Base-by-base conservation (phyloP, 2,329 filamentous ascomycete genomes). In the Pyrenophora seminiperda region DNA sequence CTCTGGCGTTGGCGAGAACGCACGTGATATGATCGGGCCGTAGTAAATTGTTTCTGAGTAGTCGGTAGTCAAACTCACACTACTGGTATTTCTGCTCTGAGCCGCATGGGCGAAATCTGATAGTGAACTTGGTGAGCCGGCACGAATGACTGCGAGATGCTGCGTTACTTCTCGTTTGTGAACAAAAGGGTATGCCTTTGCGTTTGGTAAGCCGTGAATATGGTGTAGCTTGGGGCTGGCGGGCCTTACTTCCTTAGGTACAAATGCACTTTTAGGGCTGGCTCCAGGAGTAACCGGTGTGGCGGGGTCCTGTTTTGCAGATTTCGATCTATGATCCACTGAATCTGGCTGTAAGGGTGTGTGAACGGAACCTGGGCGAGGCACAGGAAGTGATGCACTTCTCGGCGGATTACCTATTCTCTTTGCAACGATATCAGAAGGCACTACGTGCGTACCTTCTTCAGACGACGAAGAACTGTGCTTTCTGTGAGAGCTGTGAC, bases 191-290 rank as follows among this genome's bases (percentile, higher is more conserved):
- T 63, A 50, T 7, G 55, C 41, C 17, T 61, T 53, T 11, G 60
- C 41, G 18, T 47, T 30, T 4, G 60, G 51, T 24, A 65, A 43
- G 22, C 50, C 50, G 41, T 53, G 56, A 7, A 66, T 22, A 27
- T 61, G 50, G 39, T 70, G 62, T 4, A 70, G 32, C 39, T 56
- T 63, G 5, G 62, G 65, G 15, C 48, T 59, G 3, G 31, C 41
- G 15, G 56, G 46, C 37, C 48, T 52, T 17, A 34, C 39, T 18
- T 37, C 19, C 6, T 27, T 20, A 2, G 6, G 10, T 19, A 30
- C 22, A 7, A 19, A 32, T 47, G 19, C 32, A 11, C 22, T 31
- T 34, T 17, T 14, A 19, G 18, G 31, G 7, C 2, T 20, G 24
- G n/a, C 17, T 14, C 9, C 4, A 4, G 30, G 7, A 5, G 10